Conservation (phyloP, 257 asterid genomes). For the Knoxia roxburghii region DNA sequence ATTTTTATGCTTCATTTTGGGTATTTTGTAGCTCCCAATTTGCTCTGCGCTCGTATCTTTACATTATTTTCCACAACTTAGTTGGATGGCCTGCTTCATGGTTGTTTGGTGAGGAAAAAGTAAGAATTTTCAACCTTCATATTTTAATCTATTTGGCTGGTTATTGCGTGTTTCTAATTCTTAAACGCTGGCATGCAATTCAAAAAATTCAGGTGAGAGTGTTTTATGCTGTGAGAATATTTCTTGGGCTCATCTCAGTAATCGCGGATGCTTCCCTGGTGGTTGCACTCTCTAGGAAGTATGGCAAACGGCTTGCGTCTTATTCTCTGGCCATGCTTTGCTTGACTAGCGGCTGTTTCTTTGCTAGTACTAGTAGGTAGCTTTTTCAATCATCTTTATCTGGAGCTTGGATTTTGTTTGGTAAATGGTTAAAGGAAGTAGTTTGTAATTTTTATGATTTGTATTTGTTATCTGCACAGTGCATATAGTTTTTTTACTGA, state of each 20-base stretch:
- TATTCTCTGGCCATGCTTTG: conserved; percentile 96
- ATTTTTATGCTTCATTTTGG: not conserved
- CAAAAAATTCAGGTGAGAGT: conserved; percentile 67
- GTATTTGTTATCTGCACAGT: not conserved
- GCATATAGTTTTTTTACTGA: not conserved
- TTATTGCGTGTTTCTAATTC: not conserved
- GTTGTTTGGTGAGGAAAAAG: conserved; percentile 95
- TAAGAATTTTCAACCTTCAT: conserved; percentile 25
- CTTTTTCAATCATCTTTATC: conserved; percentile 7
- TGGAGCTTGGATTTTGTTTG: no score
- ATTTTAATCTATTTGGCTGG: not conserved
- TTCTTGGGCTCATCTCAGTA: conserved; percentile 74
- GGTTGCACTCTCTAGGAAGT: conserved; percentile 86
- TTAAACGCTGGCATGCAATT: conserved; percentile 12
- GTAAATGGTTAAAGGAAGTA: no score
- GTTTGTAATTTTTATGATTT: not conserved
- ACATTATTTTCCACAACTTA: conserved; percentile 72
- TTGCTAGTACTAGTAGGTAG: conserved; percentile 82
- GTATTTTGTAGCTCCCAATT: conserved; percentile 67
- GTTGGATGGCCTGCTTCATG: conserved; percentile 85
- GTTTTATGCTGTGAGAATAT: conserved; percentile 77
- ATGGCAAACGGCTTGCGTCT: conserved; percentile 90
- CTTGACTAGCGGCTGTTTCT: conserved; percentile 96
- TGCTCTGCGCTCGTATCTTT: conserved; percentile 81
- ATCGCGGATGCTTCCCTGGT: conserved; percentile 83